Conservation (phyloP, 345 rosid genomes). For the Corchorus olitorius region DNA sequence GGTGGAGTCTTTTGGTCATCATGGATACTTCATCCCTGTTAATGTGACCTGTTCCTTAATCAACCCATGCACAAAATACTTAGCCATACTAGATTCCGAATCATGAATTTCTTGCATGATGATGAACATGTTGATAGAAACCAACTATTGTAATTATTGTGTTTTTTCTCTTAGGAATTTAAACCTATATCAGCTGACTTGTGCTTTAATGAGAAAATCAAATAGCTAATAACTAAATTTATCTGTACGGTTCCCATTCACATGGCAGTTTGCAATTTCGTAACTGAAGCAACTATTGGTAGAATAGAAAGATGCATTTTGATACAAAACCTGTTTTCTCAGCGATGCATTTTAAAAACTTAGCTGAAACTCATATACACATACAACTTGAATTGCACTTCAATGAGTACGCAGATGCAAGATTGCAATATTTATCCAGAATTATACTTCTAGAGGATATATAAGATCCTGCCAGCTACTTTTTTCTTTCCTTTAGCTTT, state of each 20-base stretch:
- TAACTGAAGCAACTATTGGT: not conserved
- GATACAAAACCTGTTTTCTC: not conserved
- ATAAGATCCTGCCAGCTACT: not conserved
- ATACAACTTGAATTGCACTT: not conserved
- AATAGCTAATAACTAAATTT: not conserved
- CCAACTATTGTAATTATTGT: no score
- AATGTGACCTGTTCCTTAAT: not conserved
- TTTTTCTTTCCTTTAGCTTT: not conserved
- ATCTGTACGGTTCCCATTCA: not conserved
- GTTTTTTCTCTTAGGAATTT: no score
- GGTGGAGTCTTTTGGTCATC: not conserved
- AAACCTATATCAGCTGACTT: no score
- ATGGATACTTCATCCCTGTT: not conserved
- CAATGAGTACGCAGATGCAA: not conserved
- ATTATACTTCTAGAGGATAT: not conserved
- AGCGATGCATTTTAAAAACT: not conserved
- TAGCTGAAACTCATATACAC: not conserved
- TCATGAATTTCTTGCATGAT: not conserved
- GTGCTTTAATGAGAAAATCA: not conserved
- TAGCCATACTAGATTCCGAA: not conserved
- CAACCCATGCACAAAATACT: not conserved
- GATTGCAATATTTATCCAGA: not conserved
- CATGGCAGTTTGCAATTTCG: not conserved
- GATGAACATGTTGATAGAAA: no score
- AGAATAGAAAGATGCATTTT: constrained; percentile 6